These are phyloP conservation scores for Colletotrichum liaoningense DNA, from an alignment of 2,329 filamentous ascomycete genomes.

Conservation along the genomic window DNA sequence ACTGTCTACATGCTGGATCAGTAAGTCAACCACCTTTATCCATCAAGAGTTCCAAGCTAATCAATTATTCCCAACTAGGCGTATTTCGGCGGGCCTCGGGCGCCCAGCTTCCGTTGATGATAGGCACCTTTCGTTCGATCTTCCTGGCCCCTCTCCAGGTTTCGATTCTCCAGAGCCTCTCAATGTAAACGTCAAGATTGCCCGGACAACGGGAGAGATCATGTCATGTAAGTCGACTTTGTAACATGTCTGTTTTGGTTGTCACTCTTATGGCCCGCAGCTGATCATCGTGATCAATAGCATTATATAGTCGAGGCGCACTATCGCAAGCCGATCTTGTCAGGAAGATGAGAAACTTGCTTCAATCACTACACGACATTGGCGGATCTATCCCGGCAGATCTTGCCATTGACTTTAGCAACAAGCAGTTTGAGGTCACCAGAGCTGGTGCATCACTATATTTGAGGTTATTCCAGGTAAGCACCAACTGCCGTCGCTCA, in stretches of 20 bases:
- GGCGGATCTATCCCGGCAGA: conserved; percentile 41
- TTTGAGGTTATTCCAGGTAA: conserved; percentile 42
- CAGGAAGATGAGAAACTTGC: conserved; percentile 38
- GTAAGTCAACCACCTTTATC: conserved; percentile 15
- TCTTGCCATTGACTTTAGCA: conserved; percentile 39
- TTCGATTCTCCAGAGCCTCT: conserved; percentile 41
- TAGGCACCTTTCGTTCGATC: conserved; percentile 41
- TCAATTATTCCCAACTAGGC: conserved; percentile 23
- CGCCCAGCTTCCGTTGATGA: conserved; percentile 42
- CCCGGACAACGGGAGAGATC: conserved; percentile 42
- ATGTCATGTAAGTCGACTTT: conserved; percentile 39
- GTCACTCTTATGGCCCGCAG: not conserved
- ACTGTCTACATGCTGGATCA: conserved; percentile 45
- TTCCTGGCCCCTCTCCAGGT: conserved; percentile 40
- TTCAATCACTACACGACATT: conserved; percentile 38
- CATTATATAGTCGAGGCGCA: conserved; percentile 40
- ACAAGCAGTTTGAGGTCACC: conserved; percentile 36
- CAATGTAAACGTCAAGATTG: conserved; percentile 43
- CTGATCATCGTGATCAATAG: conserved; percentile 20
- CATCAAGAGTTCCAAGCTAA: not conserved
- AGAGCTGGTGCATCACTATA: conserved; percentile 43
- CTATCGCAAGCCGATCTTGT: conserved; percentile 43
- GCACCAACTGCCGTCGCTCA: not conserved
- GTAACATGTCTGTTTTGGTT: fast-evolving
- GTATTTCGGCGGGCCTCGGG: conserved; percentile 42